These are phyloP conservation scores for Jamesozyma spencerorum DNA, from an alignment of 805 yeast genomes.

Conservation along the genomic window DNA sequence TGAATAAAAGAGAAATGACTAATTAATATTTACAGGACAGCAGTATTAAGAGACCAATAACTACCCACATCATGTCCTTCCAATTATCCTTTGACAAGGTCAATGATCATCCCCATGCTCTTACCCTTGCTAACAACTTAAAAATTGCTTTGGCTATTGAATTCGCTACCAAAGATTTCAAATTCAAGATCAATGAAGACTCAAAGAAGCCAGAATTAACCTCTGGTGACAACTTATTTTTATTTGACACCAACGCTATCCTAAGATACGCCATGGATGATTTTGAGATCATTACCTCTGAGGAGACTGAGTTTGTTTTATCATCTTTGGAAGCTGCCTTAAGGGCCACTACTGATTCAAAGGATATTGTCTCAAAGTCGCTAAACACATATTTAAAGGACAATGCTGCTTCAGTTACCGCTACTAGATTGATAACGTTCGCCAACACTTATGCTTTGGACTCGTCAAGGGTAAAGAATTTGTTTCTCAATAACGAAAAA, in stretches of 20 bases:
- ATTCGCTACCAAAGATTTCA: conserved; percentile 18
- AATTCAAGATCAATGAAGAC: conserved; percentile 15
- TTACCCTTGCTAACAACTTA: conserved; percentile 25
- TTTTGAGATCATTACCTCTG: conserved; percentile 31
- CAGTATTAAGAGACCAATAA: too few species aligned
- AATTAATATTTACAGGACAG: not conserved
- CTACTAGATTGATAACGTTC: conserved; percentile 51
- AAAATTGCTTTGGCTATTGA: conserved; percentile 27
- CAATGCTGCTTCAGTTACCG: conserved; percentile 28
- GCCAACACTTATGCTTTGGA: conserved; percentile 45
- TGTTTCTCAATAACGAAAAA: conserved; percentile 19
- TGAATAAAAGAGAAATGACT: not conserved
- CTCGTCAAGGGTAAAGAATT: conserved; percentile 14
- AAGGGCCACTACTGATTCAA: conserved; percentile 18
- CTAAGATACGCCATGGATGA: conserved; percentile 52
- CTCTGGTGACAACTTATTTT: conserved; percentile 30
- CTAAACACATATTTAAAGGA: conserved; percentile 25
- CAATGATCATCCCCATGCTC: conserved; percentile 15
- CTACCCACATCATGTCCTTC: conserved; percentile 11
- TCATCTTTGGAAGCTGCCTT: conserved; percentile 17
- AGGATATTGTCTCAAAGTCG: conserved; percentile 35
- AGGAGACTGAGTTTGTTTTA: conserved; percentile 24
- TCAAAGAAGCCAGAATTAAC: conserved; percentile 22
- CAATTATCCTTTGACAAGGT: conserved; percentile 23
- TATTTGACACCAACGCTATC: conserved; percentile 60